phyloP scores from a whole-genome alignment of 2,329 filamentous ascomycete species.

The Ceratocystis cubensis region DNA sequence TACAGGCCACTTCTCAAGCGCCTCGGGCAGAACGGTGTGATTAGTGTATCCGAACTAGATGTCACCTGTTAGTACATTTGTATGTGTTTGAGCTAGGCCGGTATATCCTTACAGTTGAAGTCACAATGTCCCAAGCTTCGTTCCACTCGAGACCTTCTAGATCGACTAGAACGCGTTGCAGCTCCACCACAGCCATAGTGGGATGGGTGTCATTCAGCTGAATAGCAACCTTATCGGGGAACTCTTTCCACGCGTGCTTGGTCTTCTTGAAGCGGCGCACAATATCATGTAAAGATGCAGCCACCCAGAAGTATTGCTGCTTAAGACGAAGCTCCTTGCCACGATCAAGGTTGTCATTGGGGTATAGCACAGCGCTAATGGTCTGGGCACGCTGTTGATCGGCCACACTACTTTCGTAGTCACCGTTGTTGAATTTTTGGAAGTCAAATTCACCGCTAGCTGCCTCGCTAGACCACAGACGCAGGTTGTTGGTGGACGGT shows the following conservation, averaged over 20 bases:
- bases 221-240: conserved; percentile 89
- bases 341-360: conserved; percentile 91
- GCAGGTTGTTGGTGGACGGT: conserved; percentile 85
- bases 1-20: conserved; percentile 96
- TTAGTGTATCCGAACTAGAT: conserved; percentile 84
- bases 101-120: conserved; percentile 43
- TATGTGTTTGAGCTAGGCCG: neutral
- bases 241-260: conserved; percentile 79
- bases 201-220: conserved; percentile 98
- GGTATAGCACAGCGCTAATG: conserved; percentile 93
- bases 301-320: conserved; percentile 99
- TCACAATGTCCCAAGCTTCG: conserved; percentile 73
- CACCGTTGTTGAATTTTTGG: conserved; percentile 96
- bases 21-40: conserved; percentile 93
- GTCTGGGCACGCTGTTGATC: conserved; percentile 98
- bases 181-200: conserved; percentile 86
- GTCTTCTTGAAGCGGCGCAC: conserved; percentile 97
- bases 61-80: conserved; percentile 16
- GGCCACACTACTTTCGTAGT: conserved; percentile 96
- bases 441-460: conserved; percentile 97
- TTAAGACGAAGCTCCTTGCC: conserved; percentile 96
- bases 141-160: conserved; percentile 88
- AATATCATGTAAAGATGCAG: conserved; percentile 90
- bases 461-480: conserved; percentile 95
- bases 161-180: conserved; percentile 85